phyloP scores from a whole-genome alignment of 495 filamentous ascomycete species.

The Hypoxylon perforatum region DNA sequence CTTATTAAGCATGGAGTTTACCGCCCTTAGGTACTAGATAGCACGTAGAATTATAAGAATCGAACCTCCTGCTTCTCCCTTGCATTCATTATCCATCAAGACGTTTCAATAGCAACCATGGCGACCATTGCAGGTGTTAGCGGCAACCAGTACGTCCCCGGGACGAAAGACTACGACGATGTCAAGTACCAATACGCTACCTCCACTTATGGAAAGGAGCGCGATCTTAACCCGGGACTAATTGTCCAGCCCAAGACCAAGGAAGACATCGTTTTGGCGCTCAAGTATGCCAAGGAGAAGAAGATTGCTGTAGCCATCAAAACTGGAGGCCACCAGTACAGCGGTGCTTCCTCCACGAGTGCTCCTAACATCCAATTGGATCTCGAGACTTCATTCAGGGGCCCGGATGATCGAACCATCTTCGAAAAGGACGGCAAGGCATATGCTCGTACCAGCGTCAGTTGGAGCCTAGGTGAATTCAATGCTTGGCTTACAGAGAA shows the following conservation, averaged over 20 bases:
- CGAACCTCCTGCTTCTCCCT: background rate
- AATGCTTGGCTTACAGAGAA: constrained; percentile 48
- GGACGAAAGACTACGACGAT: constrained; percentile 41
- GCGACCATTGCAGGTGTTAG: constrained; percentile 45
- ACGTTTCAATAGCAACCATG: constrained; percentile 12
- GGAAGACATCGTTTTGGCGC: constrained; percentile 45
- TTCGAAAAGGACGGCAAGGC: constrained; percentile 47
- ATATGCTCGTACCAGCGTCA: constrained; percentile 51
- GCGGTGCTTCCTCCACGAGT: constrained; percentile 52
- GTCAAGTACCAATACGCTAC: constrained; percentile 52
- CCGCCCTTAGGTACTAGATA: background rate
- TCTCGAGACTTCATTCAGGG: constrained; percentile 48
- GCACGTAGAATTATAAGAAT: constrained; percentile 19
- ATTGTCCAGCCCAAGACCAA: constrained; percentile 51
- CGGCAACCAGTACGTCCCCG: constrained; percentile 44
- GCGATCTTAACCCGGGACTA: constrained; percentile 48
- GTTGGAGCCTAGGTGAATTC: constrained; percentile 52
- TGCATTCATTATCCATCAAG: background rate
- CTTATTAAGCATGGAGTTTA: background rate
- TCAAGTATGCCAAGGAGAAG: constrained; percentile 51
- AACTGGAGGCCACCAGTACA: constrained; percentile 56
- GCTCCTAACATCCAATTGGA: constrained; percentile 53
- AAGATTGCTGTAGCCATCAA: constrained; percentile 52
- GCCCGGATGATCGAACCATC: constrained; percentile 37
- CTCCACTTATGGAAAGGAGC: constrained; percentile 47